Conservation (phyloP, 2,329 filamentous ascomycete species). For the Knufia fluminis region DNA sequence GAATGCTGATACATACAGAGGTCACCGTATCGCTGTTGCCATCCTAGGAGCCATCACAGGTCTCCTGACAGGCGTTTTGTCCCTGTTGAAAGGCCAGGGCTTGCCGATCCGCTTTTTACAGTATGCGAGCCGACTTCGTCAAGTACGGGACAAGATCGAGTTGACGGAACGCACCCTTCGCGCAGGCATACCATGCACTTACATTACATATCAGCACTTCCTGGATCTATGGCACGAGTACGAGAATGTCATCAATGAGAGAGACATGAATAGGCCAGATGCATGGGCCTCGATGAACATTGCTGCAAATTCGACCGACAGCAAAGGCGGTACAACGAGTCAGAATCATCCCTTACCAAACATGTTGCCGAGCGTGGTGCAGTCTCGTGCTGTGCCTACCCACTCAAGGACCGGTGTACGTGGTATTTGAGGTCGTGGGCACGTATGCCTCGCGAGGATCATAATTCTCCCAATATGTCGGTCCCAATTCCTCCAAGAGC, state of each 20-base stretch:
- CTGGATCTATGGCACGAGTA: constrained; percentile 4
- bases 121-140: constrained; percentile 1
- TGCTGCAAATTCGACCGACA: too few species aligned
- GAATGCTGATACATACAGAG: not conserved
- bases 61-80: constrained; percentile 2
- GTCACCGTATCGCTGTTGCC: not conserved
- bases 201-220: constrained; percentile 2
- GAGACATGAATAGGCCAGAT: constrained; percentile 6
- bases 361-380: too few species aligned
- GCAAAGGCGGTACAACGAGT: too few species aligned
- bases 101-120: constrained; percentile 3
- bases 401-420: too few species aligned
- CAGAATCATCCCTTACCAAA: too few species aligned
- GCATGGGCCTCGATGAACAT: not conserved
- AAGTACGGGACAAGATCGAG: constrained; percentile 5
- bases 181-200: not conserved
- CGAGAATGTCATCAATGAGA: constrained; percentile 4
- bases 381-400: too few species aligned
- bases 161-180: constrained; percentile 4
- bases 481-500: not conserved
- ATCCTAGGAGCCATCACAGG: constrained; percentile 2
- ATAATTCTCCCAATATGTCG: too few species aligned
- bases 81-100: constrained; percentile 4
- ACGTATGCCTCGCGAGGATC: too few species aligned
- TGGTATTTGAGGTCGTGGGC: too few species aligned